Evolutionary conservation across 192 early-diverging fungal genomes (phyloP).

Genomic region (Coemansia guatemalensis): DNA sequence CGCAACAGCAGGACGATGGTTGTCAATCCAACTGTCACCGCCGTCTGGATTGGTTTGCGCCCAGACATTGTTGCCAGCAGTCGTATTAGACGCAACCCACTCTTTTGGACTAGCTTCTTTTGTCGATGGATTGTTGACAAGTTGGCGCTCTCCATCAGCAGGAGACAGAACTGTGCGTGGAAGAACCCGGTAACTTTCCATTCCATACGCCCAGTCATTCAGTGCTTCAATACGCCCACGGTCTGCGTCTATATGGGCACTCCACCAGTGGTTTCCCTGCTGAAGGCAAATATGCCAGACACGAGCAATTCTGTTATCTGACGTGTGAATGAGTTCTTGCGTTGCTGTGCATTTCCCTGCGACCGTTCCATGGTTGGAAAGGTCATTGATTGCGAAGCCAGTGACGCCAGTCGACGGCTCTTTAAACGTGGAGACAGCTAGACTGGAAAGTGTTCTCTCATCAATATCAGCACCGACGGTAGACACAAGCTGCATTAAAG

Average conservation of each 20-base stretch:
- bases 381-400: neutral
- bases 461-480: neutral
- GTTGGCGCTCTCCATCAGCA: conserved; percentile 58
- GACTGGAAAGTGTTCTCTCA: neutral
- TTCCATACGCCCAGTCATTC: conserved; percentile 77
- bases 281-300: conserved; percentile 85
- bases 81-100: conserved; percentile 60
- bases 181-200: conserved; percentile 74
- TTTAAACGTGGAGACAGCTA: neutral
- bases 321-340: conserved; percentile 65
- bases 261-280: conserved; percentile 79
- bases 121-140: conserved; percentile 59
- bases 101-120: conserved; percentile 76
- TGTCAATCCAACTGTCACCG: conserved; percentile 67
- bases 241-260: conserved; percentile 64
- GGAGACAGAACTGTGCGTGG: conserved; percentile 83
- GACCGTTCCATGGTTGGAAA: conserved; percentile 23
- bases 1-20: conserved; percentile 71
- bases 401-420: neutral
- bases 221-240: conserved; percentile 65
- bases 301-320: conserved; percentile 58
- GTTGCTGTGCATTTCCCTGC: conserved; percentile 57
- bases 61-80: conserved; percentile 90
- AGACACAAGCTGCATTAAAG: neutral
- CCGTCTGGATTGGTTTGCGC: conserved; percentile 83